Conservation (phyloP, 352 stramenopile genomes). For the Pythium pyrilobum region DNA sequence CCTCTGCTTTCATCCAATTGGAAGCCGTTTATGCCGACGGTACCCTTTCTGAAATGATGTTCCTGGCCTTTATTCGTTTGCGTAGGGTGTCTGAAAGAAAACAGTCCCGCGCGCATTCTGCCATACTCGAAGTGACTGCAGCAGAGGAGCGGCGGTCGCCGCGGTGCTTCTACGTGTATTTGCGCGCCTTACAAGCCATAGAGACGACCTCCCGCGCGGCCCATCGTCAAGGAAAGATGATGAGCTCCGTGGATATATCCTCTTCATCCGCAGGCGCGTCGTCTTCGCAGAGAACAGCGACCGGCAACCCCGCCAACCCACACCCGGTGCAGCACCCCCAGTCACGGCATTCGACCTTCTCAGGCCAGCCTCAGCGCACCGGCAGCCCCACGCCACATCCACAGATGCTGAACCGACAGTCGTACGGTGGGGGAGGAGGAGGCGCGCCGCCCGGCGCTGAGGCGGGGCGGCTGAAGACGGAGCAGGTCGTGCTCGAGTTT, state of each 20-base stretch:
- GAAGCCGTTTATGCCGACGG: not conserved
- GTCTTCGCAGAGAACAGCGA: slow-evolving; percentile 8
- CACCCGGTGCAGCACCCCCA: not conserved
- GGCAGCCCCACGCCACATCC: slow-evolving; percentile 11
- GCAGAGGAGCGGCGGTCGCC: too few species aligned
- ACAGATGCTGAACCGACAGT: not conserved
- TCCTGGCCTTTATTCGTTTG: slow-evolving; percentile 8
- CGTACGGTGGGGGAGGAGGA: not conserved
- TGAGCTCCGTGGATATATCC: slow-evolving; percentile 24
- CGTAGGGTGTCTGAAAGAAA: slow-evolving; percentile 14
- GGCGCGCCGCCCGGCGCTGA: slow-evolving; percentile 10
- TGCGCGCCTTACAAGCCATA: not conserved
- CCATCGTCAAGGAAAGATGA: slow-evolving; percentile 15
- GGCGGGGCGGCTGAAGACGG: slow-evolving; percentile 69
- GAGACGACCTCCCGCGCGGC: not conserved
- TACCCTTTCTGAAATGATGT: slow-evolving; percentile 8
- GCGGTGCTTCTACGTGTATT: not conserved
- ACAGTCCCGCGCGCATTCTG: not conserved
- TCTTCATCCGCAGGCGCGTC: slow-evolving; percentile 12
- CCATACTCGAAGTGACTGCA: not conserved
- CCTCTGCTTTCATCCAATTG: slow-evolving; percentile 15
- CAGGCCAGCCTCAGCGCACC: not conserved
- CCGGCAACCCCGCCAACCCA: slow-evolving; percentile 6
- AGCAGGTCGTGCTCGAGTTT: slow-evolving; percentile 83
- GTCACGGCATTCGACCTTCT: slow-evolving; percentile 6